Conservation (phyloP, 176 grass and related monocot species). For the Triticum monococcum region DNA sequence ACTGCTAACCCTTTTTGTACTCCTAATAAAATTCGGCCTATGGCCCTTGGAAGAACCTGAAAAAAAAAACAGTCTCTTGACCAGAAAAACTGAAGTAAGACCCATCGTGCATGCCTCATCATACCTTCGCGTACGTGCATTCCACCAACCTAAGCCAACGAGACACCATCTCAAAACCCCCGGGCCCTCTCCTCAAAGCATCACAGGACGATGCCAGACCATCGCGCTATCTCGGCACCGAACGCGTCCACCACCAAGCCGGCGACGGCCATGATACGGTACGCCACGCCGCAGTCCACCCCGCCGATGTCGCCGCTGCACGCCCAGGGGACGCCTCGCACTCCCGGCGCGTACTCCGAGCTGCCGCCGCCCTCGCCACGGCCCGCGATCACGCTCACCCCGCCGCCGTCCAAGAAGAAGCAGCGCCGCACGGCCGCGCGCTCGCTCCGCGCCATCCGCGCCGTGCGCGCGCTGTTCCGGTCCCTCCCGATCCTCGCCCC, state of each 20-base stretch:
- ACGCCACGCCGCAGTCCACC: slow-evolving; percentile 46
- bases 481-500: slow-evolving; percentile 79
- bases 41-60: too few relatives aligned
- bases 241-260: slow-evolving; percentile 12
- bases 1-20: too few relatives aligned
- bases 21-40: too few relatives aligned
- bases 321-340: slow-evolving; percentile 42
- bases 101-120: slow-evolving; percentile 56
- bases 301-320: slow-evolving; percentile 61
- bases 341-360: slow-evolving; percentile 27
- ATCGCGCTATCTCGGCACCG: not conserved
- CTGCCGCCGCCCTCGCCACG: slow-evolving; percentile 42
- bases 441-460: slow-evolving; percentile 54
- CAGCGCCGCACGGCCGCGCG: slow-evolving; percentile 36
- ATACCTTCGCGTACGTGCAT: slow-evolving; percentile 26
- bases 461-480: slow-evolving; percentile 78
- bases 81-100: not conserved
- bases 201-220: not conserved
- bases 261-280: slow-evolving; percentile 25
- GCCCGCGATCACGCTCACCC: slow-evolving; percentile 62
- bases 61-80: not conserved
- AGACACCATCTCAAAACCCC: slow-evolving; percentile 20
- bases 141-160: slow-evolving; percentile 27
- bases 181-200: not conserved
- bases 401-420: slow-evolving; percentile 56